phyloP scores from a whole-genome alignment of 768 basidiomycete genomes.

The Cystofilobasidium bisporidii region DNA sequence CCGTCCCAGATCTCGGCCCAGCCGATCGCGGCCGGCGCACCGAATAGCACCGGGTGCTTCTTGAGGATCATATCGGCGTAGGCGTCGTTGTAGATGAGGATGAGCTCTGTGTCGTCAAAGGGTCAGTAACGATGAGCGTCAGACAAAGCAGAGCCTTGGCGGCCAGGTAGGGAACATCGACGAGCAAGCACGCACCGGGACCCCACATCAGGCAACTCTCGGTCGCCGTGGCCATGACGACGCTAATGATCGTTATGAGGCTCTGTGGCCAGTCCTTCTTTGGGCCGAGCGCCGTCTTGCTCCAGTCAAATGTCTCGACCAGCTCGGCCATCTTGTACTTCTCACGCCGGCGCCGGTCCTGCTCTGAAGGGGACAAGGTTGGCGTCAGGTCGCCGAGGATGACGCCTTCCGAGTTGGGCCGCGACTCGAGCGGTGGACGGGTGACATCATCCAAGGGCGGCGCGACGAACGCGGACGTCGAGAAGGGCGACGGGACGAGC shows the following conservation, averaged over 20 bases:
- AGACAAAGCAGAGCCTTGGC: too few species aligned
- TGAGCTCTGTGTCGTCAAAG: background rate
- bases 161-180: too few species aligned
- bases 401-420: too few species aligned
- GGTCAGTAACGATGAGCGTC: background rate
- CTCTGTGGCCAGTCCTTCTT: slow-evolving; percentile 13
- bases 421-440: too few species aligned
- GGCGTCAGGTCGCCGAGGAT: too few species aligned
- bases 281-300: slow-evolving; percentile 14
- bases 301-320: slow-evolving; percentile 14
- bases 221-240: background rate
- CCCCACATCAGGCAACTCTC: slow-evolving; percentile 17
- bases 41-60: slow-evolving; percentile 3
- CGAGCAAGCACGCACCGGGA: background rate
- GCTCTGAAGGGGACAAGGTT: background rate
- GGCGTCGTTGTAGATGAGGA: background rate
- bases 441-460: too few species aligned
- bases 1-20: slow-evolving; percentile 26
- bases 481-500: background rate
- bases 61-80: background rate
- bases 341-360: background rate
- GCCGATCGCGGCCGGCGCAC: background rate
- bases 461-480: background rate
- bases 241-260: slow-evolving; percentile 12
- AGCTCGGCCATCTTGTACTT: slow-evolving; percentile 12